These are phyloP conservation scores for Agaricus sinodeliciosus DNA, from an alignment of 768 basidiomycete species.

Conservation along the genomic window DNA sequence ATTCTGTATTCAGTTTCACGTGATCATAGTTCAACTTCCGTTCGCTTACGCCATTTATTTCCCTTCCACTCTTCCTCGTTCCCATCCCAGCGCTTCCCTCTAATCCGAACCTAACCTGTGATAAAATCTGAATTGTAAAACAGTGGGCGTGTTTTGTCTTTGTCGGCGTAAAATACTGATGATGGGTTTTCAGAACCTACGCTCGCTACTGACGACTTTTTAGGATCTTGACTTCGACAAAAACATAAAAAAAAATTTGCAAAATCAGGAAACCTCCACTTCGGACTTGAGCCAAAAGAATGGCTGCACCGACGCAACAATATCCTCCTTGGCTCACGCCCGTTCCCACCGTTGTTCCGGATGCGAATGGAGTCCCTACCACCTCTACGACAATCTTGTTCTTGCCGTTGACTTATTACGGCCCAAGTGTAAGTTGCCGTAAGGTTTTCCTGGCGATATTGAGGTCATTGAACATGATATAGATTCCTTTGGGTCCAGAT, in stretches of 20 bases:
- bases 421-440: conserved; percentile 61
- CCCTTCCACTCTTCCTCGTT: conserved; percentile 1
- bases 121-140: conserved; percentile 5
- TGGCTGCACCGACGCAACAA: conserved; percentile 59
- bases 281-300: conserved; percentile 17
- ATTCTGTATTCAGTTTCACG: not conserved
- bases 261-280: not conserved
- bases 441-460: not conserved
- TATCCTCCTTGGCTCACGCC: conserved; percentile 71
- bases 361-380: conserved; percentile 44
- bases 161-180: not conserved
- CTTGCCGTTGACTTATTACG: conserved; percentile 75
- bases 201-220: conserved; percentile 40
- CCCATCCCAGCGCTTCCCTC: not conserved
- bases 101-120: not conserved
- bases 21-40: conserved; percentile 8
- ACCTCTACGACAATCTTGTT: conserved; percentile 53
- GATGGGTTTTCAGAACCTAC: conserved; percentile 24
- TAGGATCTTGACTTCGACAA: conserved; percentile 14
- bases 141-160: conserved; percentile 15
- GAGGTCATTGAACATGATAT: conserved; percentile 3
- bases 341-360: conserved; percentile 43
- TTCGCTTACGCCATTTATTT: not conserved
- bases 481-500: conserved; percentile 71
- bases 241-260: conserved; percentile 12